These are phyloP conservation scores for Eucalyptus victrix DNA, from an alignment of 345 rosid genomes.

Conservation along the genomic window DNA sequence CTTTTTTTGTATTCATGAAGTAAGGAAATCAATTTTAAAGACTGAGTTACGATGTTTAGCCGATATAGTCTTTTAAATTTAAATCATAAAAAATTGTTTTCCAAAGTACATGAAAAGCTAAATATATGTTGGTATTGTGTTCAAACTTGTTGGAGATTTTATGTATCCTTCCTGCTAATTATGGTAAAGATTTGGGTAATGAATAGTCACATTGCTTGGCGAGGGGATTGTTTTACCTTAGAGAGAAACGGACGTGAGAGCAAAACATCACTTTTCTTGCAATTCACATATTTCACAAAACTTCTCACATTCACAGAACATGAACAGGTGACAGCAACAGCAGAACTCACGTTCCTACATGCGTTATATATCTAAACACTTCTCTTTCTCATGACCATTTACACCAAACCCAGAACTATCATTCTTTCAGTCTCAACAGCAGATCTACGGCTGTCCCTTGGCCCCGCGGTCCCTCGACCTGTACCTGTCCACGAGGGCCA, in stretches of 20 bases:
- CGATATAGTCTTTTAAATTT: neutral
- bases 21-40: neutral
- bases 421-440: neutral
- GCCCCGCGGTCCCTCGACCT: neutral
- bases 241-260: neutral
- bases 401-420: neutral
- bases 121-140: neutral
- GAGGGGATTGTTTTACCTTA: neutral
- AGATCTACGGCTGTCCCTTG: neutral
- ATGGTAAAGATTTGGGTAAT: neutral
- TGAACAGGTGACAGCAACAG: neutral
- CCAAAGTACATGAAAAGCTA: neutral
- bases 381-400: neutral
- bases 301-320: neutral
- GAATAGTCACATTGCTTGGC: neutral
- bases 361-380: neutral
- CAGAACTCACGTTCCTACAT: neutral
- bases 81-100: neutral
- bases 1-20: neutral
- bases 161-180: neutral
- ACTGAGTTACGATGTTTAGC: neutral
- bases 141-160: neutral
- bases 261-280: neutral
- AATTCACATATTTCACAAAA: neutral
- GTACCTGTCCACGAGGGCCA: conserved; percentile 21